Evolutionary conservation across 2,329 filamentous ascomycete genomes (phyloP), one percentile per base, ranked within the genome.

Genomic region (Penicillium sp.): DNA sequence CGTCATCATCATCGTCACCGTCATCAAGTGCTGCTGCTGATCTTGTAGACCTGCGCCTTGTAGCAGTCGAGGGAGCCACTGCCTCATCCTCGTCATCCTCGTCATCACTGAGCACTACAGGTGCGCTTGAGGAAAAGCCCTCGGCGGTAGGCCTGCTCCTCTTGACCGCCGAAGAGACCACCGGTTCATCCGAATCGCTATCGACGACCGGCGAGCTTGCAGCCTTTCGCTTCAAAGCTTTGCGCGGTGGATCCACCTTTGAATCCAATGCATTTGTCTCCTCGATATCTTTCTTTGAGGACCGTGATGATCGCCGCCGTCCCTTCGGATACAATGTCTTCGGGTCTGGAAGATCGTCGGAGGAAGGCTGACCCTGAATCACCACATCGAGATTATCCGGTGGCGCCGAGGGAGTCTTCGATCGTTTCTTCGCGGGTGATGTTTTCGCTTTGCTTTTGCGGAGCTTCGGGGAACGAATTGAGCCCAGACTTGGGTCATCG

Each of bases 191-290:
- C 0, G 66, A 65, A 3, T 62, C 58, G 13, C 47, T 49, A 2
- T 64, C 49, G n/a, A 65, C 43, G 16, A 67, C 57, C 2, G 60
- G 57, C n/a, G 59, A 49, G 34, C 50, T 59, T 18, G 50, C 47
- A 10, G 60, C 58, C n/a, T 56, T 54, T n/a, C 64, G 54, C 51
- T 66, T 64, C 22, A 67, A 46, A 49, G 66, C 66, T 44, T 58
- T 59, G 43, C 55, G 55, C 25, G 64, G 55, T 13, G 56, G 54
- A 28, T 54, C 46, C 5, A 54, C 48, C 6, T 63, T 56, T 10
- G 44, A 40, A 53, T 30, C 50, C 13, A 51, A 53, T 9, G 28
- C 31, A n/a, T 45, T 19, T n/a, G 35, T 18, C 19, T 31, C 33
- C 28, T 35, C 39, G 3, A 25, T 12, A 4, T 31, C 11, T 7